Evolutionary conservation across 495 filamentous ascomycete genomes (phyloP), one percentile per base, ranked within the genome.

Genomic region (Penicillium coprophilum): DNA sequence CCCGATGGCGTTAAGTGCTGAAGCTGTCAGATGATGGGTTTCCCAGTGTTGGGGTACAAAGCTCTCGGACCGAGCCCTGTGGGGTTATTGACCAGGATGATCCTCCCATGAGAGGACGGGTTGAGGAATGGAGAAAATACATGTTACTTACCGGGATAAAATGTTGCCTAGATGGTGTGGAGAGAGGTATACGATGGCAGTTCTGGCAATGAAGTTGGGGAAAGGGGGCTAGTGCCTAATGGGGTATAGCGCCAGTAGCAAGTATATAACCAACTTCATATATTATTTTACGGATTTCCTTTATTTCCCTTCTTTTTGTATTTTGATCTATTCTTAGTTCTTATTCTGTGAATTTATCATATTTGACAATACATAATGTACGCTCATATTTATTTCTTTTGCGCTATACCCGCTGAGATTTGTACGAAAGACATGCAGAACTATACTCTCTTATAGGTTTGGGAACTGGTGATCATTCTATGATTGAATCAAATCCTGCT

Each of bases 21-120:
- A 46, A 60, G 58, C 51, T 64, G 66, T 69, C 66, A 69, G 66
- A 69, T 69, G 66, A 68, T 60, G 59, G 59, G 24, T 28, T 41
- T 36, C 46, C 46, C 46, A 49, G 30, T 15, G 31, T 49, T 49
- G 30, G 46, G 46, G 46, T 52, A 41, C 21, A 27, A 21, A 43
- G 41, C 34, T 41, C 23, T 52, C 50, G 50, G 50, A 52, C 50
- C 50, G 50, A 39, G 38, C 50, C 50, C 34, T 52, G 21, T 40
- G 36, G 24, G 19, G 39, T 45, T 17, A 20, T 21, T 28, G 38
- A 21, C 50, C 50, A 31, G 50, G 36, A 28, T 52, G 2, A 52
- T 21, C 36, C 50, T 5, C 11, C 11, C 15, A 41, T 41, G 12
- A 38, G 12, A 52, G 6, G 12, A 31, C 31, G n/a, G 20, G 6